A percentile compares a stretch with the other conserved stretches of the same genome.
phyloP scores from a whole-genome alignment of 108 stramenopile genomes.

The Cylindrotheca fusiformis region DNA sequence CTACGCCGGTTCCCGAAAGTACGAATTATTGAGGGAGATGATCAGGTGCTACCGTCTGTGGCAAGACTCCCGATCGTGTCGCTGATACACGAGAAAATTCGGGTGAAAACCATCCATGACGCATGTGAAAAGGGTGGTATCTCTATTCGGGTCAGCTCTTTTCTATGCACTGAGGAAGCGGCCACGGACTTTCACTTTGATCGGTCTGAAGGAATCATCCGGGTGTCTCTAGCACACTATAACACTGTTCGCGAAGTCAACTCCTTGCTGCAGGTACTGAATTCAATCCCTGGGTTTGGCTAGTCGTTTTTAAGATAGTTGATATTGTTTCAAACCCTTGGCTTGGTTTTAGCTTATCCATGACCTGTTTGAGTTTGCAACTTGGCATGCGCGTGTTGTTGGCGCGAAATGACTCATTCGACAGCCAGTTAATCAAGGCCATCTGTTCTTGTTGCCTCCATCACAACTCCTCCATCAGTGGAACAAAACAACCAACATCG shows the following conservation, averaged over 20 bases:
- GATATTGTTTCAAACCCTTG: background rate
- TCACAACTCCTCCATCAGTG: too few relatives aligned
- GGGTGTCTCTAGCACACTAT: conserved; percentile 81
- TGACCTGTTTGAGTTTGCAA: too few relatives aligned
- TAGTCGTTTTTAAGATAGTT: background rate
- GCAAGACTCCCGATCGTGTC: conserved; percentile 58
- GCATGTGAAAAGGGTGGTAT: conserved; percentile 48
- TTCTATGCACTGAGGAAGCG: conserved; percentile 54
- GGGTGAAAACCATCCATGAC: conserved; percentile 44
- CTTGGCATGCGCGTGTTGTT: too few relatives aligned
- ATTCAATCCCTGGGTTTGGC: conserved; percentile 12
- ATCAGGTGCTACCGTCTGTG: background rate
- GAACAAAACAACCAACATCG: too few relatives aligned
- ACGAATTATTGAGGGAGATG: background rate
- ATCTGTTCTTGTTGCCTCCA: too few relatives aligned
- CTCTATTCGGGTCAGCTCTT: conserved; percentile 59
- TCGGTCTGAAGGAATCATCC: conserved; percentile 47
- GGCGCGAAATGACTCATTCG: too few relatives aligned
- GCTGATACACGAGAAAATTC: conserved; percentile 51
- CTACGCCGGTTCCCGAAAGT: conserved; percentile 12
- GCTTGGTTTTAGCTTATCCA: too few relatives aligned
- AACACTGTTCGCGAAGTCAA: conserved; percentile 64
- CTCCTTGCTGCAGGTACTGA: conserved; percentile 3
- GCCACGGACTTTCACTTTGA: conserved; percentile 28
- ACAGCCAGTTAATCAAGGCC: too few relatives aligned